Base-by-base conservation (phyloP, 768 basidiomycete genomes). In the Boletales sp. region DNA sequence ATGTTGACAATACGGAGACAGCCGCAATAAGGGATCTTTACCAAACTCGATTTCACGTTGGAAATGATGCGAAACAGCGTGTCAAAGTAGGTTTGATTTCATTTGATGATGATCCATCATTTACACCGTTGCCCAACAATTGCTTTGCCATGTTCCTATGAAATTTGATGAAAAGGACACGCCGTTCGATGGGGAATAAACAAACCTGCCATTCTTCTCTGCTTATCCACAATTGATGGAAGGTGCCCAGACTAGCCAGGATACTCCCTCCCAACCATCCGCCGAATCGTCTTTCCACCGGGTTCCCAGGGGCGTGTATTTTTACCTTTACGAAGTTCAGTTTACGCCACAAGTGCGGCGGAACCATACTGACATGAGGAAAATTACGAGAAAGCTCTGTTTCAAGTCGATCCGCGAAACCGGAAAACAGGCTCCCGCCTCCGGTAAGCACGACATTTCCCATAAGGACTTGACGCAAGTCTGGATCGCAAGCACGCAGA, bases 221-320 rank as follows among this genome's bases (percentile, higher is more conserved):
- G 69, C 90, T 92, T 62, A 95, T 93, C 93, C 93, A 94, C 44
- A 94, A 74, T 59, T 95, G 95, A 65, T 99, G 96, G 79, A 98
- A 99, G 14, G 94, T 97, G 19, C 96, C 96, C 62, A 98, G 71
- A 62, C 90, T 93, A 1, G 89, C 94, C 41, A 98, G 75, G 60
- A 98, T 95, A 57, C 90, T 93, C 28, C 95, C 96, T 11, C 96
- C 96, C 8, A 99, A 72, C 96, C 96, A 99, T 17, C 88, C 85
- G 13, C 93, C 88, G 66, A 92, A 96, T 49, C 87, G 81, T 41
- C 95, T 81, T 67, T 98, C 96, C 44, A 86, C 78, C 0, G 90
- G 83, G 61, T 93, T 93, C 11, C 94, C 93, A 3, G 96, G 87
- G 1, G 94, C 86, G 60, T 95, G 90, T 36, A 95, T 87, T 75